Conservation (phyloP, 441 rosid species). For the Euphorbia schlechtendalii region DNA sequence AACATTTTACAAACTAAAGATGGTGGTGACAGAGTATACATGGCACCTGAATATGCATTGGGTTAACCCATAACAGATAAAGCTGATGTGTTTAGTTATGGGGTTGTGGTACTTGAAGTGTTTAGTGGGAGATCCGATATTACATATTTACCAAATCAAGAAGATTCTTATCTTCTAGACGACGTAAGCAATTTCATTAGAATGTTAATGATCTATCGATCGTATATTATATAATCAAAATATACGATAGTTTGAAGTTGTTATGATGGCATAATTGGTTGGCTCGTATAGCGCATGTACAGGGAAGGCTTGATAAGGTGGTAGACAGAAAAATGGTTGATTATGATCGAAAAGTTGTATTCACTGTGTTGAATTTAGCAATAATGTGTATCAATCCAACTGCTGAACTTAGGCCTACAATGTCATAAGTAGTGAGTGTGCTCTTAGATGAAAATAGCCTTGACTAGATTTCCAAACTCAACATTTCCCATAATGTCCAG, state of each 20-base stretch:
- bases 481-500: background rate
- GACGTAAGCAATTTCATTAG: conserved; percentile 19
- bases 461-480: background rate
- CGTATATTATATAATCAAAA: no score
- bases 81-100: conserved; percentile 11
- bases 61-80: conserved; percentile 14
- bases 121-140: conserved; percentile 20
- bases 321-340: conserved; percentile 13
- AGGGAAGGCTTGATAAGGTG: conserved; percentile 4
- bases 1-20: no score
- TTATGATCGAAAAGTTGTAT: background rate
- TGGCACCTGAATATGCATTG: conserved; percentile 27
- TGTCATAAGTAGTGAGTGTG: conserved; percentile 16
- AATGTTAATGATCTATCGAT: no score
- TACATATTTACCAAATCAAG: conserved; percentile 5
- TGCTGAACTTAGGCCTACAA: conserved; percentile 23
- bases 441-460: background rate
- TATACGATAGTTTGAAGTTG: no score
- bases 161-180: conserved; percentile 17
- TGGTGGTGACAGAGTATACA: conserved; percentile 16
- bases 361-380: conserved; percentile 10
- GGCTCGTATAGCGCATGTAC: conserved; percentile 13
- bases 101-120: conserved; percentile 21
- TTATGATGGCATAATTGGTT: no score
- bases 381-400: conserved; percentile 13